phyloP scores from a whole-genome alignment of 2,329 filamentous ascomycete species.

The Rutstroemia sp. region DNA sequence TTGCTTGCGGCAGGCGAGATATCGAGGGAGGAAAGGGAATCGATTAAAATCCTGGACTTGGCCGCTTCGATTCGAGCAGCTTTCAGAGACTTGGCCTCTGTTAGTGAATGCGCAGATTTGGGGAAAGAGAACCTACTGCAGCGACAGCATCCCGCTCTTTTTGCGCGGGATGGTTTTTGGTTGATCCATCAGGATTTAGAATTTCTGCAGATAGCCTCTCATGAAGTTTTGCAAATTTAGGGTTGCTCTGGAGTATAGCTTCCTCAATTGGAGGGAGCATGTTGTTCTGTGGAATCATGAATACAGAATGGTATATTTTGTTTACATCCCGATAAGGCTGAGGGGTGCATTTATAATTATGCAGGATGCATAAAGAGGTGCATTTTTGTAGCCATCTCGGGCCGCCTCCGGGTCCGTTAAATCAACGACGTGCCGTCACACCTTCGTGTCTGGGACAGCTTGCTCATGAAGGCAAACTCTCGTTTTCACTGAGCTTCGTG shows the following conservation, averaged over 20 bases:
- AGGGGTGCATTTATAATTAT: too few relatives aligned
- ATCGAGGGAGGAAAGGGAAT: constrained; percentile 42
- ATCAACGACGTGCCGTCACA: too few relatives aligned
- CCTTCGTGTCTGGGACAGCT: too few relatives aligned
- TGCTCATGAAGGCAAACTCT: too few relatives aligned
- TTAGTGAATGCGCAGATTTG: not conserved
- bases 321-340: too few relatives aligned
- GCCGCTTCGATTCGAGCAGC: constrained; percentile 40
- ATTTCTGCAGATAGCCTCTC: constrained; percentile 44
- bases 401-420: too few relatives aligned
- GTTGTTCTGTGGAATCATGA: not conserved
- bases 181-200: constrained; percentile 51
- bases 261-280: constrained; percentile 56
- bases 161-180: constrained; percentile 42
- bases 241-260: constrained; percentile 46
- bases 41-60: constrained; percentile 43
- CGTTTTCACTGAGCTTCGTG: too few relatives aligned
- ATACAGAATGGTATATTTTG: too few relatives aligned
- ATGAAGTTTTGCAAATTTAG: constrained; percentile 53
- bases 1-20: constrained; percentile 24
- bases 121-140: constrained; percentile 38
- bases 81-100: constrained; percentile 44
- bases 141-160: constrained; percentile 43
- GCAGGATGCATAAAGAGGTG: too few relatives aligned
- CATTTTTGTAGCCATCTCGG: too few relatives aligned